Evolutionary conservation across 2,329 filamentous ascomycete genomes (phyloP).

Genomic region (Rhynchosporium graminicola): DNA sequence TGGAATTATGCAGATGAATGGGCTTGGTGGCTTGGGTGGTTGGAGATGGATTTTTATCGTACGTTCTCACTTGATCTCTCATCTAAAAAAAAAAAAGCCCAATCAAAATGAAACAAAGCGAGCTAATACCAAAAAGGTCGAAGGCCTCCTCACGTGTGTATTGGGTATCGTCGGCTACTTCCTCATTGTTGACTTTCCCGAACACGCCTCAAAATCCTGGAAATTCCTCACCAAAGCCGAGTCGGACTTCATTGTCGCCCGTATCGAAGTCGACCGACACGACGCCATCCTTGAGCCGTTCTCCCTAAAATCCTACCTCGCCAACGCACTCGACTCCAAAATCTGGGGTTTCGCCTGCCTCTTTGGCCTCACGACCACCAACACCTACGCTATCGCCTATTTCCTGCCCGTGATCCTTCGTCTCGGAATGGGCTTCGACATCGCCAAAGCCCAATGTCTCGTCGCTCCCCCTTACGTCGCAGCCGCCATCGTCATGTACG

Average conservation of each 20-base stretch:
- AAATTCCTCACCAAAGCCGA: slow-evolving; percentile 55
- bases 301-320: slow-evolving; percentile 49
- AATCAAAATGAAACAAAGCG: not conserved
- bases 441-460: slow-evolving; percentile 55
- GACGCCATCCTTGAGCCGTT: slow-evolving; percentile 53
- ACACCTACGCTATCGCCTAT: slow-evolving; percentile 75
- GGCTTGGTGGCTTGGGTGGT: slow-evolving; percentile 30
- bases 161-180: slow-evolving; percentile 55
- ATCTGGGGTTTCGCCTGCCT: slow-evolving; percentile 64
- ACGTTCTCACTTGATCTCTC: slow-evolving; percentile 43
- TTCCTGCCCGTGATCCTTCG: slow-evolving; percentile 75
- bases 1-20: slow-evolving; percentile 54
- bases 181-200: slow-evolving; percentile 65
- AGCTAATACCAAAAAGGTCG: slow-evolving; percentile 42
- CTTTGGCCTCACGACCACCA: slow-evolving; percentile 67
- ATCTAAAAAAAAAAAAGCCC: not conserved
- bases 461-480: slow-evolving; percentile 53
- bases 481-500: slow-evolving; percentile 49
- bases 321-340: slow-evolving; percentile 53
- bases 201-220: slow-evolving; percentile 49
- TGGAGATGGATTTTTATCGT: slow-evolving; percentile 52
- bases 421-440: slow-evolving; percentile 54
- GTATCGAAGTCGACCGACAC: slow-evolving; percentile 58
- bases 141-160: slow-evolving; percentile 54
- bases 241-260: slow-evolving; percentile 52